Evolutionary conservation across 495 filamentous ascomycete species (phyloP).

Genomic region (Penicillium atrosanguineum): DNA sequence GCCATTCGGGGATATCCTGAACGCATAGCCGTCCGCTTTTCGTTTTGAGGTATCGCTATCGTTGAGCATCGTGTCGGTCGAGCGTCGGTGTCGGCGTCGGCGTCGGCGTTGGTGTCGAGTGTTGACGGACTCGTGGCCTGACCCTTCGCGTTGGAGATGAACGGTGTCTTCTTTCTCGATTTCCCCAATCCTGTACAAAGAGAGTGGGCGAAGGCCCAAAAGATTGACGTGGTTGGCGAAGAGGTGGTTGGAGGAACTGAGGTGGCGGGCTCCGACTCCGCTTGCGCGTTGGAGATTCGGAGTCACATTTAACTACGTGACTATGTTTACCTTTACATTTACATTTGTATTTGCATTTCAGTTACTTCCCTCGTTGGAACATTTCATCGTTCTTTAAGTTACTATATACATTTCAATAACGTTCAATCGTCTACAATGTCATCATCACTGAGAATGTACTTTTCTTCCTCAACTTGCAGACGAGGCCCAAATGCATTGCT

Average conservation of each 20-base stretch:
- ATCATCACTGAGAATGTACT: slow-evolving; percentile 83
- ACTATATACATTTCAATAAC: background rate
- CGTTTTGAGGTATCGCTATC: slow-evolving; percentile 15
- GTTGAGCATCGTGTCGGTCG: slow-evolving; percentile 22
- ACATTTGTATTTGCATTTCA: too few relatives aligned
- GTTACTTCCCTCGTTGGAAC: background rate
- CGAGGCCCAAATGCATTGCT: slow-evolving; percentile 10
- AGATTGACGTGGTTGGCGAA: background rate
- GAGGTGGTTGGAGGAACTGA: background rate
- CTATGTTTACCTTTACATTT: too few relatives aligned
- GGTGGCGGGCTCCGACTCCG: background rate
- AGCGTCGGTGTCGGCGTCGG: background rate
- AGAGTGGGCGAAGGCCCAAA: background rate
- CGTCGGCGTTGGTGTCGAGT: background rate
- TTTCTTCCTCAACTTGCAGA: slow-evolving; percentile 47
- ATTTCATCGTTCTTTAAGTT: background rate
- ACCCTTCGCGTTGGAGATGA: background rate
- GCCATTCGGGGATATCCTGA: background rate
- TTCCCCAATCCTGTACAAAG: background rate
- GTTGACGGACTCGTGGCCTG: background rate
- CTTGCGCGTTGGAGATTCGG: background rate
- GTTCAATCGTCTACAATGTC: slow-evolving; percentile 82
- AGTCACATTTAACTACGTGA: background rate
- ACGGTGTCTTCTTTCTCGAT: background rate
- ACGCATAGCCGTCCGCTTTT: slow-evolving; percentile 7